These are phyloP conservation scores for Boletus rubescentipes DNA, from an alignment of 768 basidiomycete genomes.

Conservation along the genomic window DNA sequence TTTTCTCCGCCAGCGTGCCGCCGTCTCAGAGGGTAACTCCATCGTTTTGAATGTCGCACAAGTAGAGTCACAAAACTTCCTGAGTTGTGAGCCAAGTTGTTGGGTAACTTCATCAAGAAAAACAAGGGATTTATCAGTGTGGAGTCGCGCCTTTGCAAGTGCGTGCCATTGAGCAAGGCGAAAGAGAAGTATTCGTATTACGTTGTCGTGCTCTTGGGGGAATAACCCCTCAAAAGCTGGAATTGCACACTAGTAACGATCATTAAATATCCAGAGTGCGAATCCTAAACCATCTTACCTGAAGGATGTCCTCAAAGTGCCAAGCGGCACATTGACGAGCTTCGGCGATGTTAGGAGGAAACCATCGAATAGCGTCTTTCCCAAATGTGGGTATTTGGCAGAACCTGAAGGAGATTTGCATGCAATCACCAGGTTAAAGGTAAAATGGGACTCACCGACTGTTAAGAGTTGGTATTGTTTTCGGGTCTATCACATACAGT, in stretches of 20 bases:
- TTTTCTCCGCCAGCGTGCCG: constrained; percentile 14
- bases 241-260: constrained; percentile 37
- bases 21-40: no score
- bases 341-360: constrained; percentile 34
- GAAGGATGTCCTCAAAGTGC: constrained; percentile 44
- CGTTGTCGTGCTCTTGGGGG: constrained; percentile 20
- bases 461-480: constrained; percentile 24
- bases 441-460: no score
- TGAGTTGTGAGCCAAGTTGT: background rate
- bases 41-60: constrained; percentile 25
- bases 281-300: no score
- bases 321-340: constrained; percentile 38
- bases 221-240: constrained; percentile 34
- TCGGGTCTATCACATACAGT: constrained; percentile 14
- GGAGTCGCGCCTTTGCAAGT: constrained; percentile 34
- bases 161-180: constrained; percentile 34
- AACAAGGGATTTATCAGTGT: constrained; percentile 27
- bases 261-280: no score
- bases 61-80: constrained; percentile 8
- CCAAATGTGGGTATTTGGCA: constrained; percentile 23
- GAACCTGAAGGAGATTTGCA: no score
- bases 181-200: constrained; percentile 24
- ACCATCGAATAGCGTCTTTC: constrained; percentile 33
- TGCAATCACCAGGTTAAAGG: no score
- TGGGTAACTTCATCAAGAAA: constrained; percentile 20